Percentiles rank a stretch among this genome's conserved stretches.
Conservation (phyloP, 2,329 filamentous ascomycete species). For the Akanthomyces dipterigenus region DNA sequence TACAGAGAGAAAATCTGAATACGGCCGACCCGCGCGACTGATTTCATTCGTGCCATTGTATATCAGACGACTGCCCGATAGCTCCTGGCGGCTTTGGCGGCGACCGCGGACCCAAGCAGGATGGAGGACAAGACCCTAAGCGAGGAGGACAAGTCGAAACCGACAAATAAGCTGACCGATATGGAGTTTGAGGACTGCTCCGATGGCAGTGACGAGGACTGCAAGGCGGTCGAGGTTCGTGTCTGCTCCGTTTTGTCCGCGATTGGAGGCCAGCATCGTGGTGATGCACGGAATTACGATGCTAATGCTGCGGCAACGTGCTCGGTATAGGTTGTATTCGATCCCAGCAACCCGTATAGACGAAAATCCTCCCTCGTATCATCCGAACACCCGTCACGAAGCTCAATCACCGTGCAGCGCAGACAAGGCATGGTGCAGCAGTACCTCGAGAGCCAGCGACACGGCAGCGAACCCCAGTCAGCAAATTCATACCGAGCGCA, state of each 20-base stretch:
- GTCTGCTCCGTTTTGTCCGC: slow-evolving; percentile 5
- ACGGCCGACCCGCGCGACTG: not conserved
- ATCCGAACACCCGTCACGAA: slow-evolving; percentile 30
- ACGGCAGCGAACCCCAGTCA: slow-evolving; percentile 20
- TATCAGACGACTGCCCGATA: not conserved
- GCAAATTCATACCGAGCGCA: slow-evolving; percentile 24
- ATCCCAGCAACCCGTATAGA: slow-evolving; percentile 52
- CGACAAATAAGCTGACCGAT: slow-evolving; percentile 1
- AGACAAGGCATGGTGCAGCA: slow-evolving; percentile 61
- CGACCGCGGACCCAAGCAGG: not conserved
- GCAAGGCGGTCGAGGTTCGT: slow-evolving; percentile 42
- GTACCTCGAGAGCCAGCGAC: slow-evolving; percentile 52
- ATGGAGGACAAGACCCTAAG: not conserved
- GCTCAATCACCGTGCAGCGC: slow-evolving; percentile 24
- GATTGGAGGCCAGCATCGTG: not conserved
- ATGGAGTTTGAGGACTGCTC: slow-evolving; percentile 30
- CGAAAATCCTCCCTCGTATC: slow-evolving; percentile 60
- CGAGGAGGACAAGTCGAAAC: not conserved
- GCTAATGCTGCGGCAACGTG: not conserved
- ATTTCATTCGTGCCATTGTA: not conserved
- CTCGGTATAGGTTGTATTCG: slow-evolving; percentile 51
- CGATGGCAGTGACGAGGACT: slow-evolving; percentile 46
- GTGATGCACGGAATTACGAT: not conserved
- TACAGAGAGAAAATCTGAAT: not conserved
- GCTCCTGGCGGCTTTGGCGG: not conserved